A percentile compares a stretch with the other conserved stretches of the same genome.
Evolutionary conservation across 352 stramenopile genomes (phyloP).

Genomic region (Phytopythium delawarense): DNA sequence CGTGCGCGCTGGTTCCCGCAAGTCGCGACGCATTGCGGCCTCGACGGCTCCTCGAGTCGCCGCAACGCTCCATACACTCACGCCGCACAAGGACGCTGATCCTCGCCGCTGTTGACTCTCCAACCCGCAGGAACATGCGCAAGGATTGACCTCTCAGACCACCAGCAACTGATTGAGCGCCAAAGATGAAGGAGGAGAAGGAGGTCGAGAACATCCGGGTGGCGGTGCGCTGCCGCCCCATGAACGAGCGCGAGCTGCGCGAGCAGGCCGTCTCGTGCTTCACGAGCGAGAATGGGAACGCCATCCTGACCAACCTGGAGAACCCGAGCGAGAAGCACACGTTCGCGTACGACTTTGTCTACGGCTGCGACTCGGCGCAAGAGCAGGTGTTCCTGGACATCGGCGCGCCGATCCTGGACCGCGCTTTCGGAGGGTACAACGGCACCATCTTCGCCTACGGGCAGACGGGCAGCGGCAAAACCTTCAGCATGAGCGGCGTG

Average conservation of each 20-base stretch:
- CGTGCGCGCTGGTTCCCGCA: not conserved
- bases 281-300: constrained; percentile 56
- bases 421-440: constrained; percentile 85
- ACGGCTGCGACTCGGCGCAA: constrained; percentile 75
- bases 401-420: constrained; percentile 69
- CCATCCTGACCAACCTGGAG: constrained; percentile 80
- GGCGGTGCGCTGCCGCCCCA: constrained; percentile 89
- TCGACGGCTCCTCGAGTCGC: not conserved
- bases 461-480: constrained; percentile 86
- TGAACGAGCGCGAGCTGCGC: constrained; percentile 85
- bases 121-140: not conserved
- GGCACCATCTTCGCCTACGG: constrained; percentile 90
- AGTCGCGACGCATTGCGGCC: not conserved
- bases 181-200: constrained; percentile 71
- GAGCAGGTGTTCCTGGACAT: constrained; percentile 76
- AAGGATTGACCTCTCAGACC: not conserved
- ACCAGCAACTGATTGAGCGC: not conserved
- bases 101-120: not conserved
- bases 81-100: not conserved
- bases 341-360: constrained; percentile 90
- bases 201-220: constrained; percentile 90
- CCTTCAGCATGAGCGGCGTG: constrained; percentile 86
- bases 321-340: constrained; percentile 75
- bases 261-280: constrained; percentile 77
- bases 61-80: not conserved